Base-by-base conservation (phyloP, 2,329 filamentous ascomycete genomes). In the Ceratocystis albifundus region DNA sequence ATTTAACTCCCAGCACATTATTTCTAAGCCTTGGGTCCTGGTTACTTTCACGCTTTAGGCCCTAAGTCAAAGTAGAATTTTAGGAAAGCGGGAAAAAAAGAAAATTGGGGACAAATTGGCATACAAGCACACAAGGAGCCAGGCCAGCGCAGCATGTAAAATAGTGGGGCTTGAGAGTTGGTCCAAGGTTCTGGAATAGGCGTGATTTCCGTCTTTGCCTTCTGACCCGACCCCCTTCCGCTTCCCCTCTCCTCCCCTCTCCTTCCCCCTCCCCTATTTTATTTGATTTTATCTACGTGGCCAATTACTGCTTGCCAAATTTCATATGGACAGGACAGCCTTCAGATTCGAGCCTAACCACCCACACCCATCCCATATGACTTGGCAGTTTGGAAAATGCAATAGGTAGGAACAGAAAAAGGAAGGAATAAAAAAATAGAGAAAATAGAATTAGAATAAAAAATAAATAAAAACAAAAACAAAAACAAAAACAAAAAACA, bases 181-280 rank as follows among this genome's bases (percentile, higher is more conserved):
- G 53, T 36, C 25, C 55, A 36, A 59, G 55, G 55, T 57, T 57
- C 53, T 57, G 55, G 25, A 59, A 59, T 32, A 7, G 55, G 55
- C 6, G 55, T 36, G 55, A 59, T 59, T 59, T 20, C 28, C 55
- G 1, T 59, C 53, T 36, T 20, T 30, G 20, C 25, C 50, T 59
- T 59, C 17, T 32, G 20, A 15, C n/a, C n/a, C n/a, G n/a, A 12
- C 36, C 15, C 50, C 22, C 17, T 17, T 12, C 22, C 20, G n/a
- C n/a, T n/a, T 15, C 22, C 32, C 53, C 22, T 32, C 1, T n/a
- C n/a, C 15, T 28, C 2, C 53, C 5, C 10, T 4, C 25, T 20
- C n/a, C 55, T 20, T 17, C 17, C 12, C 15, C 45, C n/a, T 2
- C 8, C 3, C 4, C n/a, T 25, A 53, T 53, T 53, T 53, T 53